Evolutionary conservation across 768 basidiomycete genomes (phyloP).

Genomic region (Neoboletus magnificus): DNA sequence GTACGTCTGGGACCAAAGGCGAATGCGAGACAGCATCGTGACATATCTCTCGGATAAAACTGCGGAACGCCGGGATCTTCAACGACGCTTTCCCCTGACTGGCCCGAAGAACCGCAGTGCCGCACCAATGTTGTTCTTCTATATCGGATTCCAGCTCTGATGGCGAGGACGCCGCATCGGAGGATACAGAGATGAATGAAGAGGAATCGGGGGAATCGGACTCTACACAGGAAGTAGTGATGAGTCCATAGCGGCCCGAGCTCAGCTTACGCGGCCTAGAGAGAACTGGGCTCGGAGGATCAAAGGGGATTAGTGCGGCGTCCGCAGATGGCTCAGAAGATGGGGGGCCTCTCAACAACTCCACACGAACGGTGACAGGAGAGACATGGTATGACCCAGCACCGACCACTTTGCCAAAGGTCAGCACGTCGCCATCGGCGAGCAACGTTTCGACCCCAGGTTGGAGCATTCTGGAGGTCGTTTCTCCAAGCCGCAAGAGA

Average conservation of each 20-base stretch:
- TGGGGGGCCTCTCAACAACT: slow-evolving; percentile 38
- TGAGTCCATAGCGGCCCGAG: slow-evolving; percentile 65
- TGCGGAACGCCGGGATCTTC: slow-evolving; percentile 33
- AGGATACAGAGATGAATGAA: slow-evolving; percentile 43
- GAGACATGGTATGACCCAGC: slow-evolving; percentile 56
- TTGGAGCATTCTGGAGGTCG: slow-evolving; percentile 44
- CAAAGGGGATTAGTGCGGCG: slow-evolving; percentile 11
- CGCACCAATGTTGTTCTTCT: slow-evolving; percentile 42
- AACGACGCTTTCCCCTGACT: slow-evolving; percentile 14
- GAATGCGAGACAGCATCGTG: slow-evolving; percentile 9
- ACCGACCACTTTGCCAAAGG: slow-evolving; percentile 76
- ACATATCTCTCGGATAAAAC: slow-evolving; percentile 30
- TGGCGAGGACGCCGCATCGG: slow-evolving; percentile 28
- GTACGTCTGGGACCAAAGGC: slow-evolving; percentile 10
- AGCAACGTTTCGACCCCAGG: slow-evolving; percentile 57
- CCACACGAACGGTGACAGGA: slow-evolving; percentile 60
- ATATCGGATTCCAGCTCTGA: slow-evolving; percentile 49
- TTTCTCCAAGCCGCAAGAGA: slow-evolving; percentile 52
- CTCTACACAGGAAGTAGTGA: slow-evolving; percentile 30
- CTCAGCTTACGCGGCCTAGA: slow-evolving; percentile 30
- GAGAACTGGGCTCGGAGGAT: slow-evolving; percentile 29
- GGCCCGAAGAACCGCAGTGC: slow-evolving; percentile 14
- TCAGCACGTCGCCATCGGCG: slow-evolving; percentile 65
- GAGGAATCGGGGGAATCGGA: slow-evolving; percentile 29
- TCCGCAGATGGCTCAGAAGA: slow-evolving; percentile 19